Conservation (phyloP, 148 eudicot genomes). For the Vaccinium darrowii region DNA sequence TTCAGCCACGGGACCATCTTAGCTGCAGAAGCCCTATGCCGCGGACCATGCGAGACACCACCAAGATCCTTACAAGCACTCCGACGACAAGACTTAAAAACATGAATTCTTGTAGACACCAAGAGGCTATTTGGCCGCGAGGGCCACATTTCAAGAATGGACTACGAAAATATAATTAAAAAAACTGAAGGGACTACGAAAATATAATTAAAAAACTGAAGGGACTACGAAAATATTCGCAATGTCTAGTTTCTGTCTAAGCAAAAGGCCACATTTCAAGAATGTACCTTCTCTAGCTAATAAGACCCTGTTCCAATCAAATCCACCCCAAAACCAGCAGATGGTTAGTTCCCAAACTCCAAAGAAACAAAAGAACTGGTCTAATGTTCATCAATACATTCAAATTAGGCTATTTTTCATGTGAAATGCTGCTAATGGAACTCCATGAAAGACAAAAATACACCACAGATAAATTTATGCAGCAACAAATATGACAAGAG, state of each 20-base stretch:
- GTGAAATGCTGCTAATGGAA: not conserved
- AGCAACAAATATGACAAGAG: not conserved
- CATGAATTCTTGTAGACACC: too few species aligned
- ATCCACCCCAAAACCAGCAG: not conserved
- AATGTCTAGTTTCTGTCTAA: not conserved
- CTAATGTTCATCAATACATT: not conserved
- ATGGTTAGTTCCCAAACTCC: not conserved
- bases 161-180: too few species aligned
- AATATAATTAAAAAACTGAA: not conserved
- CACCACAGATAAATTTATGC: not conserved
- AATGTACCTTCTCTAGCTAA: not conserved
- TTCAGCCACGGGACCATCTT: too few species aligned
- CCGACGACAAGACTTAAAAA: too few species aligned
- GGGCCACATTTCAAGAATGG: too few species aligned
- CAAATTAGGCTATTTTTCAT: not conserved
- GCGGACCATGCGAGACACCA: too few species aligned
- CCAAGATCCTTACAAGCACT: too few species aligned
- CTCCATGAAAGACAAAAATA: not conserved
- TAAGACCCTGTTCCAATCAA: not conserved
- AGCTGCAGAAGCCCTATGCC: too few species aligned
- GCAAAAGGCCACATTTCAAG: not conserved
- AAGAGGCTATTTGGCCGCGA: too few species aligned
- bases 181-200: too few species aligned
- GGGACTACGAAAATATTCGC: not conserved
- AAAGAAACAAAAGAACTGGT: not conserved